A percentile compares a stretch with the other conserved stretches of the same genome.
Evolutionary conservation across 306 rosid genomes (phyloP).

Genomic region (Medicago ruthenica): DNA sequence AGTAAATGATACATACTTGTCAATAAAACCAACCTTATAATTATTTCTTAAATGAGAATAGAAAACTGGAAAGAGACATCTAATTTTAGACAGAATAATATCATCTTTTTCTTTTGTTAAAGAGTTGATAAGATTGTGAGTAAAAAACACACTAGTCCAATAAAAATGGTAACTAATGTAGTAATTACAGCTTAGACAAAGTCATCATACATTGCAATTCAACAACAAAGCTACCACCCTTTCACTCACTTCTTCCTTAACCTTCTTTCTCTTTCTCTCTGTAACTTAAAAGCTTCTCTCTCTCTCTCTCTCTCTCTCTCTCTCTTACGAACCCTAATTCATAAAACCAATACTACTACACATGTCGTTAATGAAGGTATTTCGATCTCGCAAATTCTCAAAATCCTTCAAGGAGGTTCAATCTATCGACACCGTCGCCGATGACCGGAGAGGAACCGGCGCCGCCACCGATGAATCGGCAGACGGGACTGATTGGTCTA

Average conservation of each 20-base stretch:
- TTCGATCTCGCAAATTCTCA: constrained; percentile 78
- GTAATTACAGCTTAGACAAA: constrained; percentile 30
- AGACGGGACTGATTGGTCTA: constrained; percentile 64
- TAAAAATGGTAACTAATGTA: background rate
- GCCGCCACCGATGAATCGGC: background rate
- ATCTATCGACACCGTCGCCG: background rate
- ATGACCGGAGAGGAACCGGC: background rate
- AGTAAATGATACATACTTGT: too few species aligned
- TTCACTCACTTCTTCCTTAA: constrained; percentile 13
- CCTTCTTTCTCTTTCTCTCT: background rate
- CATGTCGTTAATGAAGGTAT: constrained; percentile 72
- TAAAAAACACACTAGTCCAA: background rate
- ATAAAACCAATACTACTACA: constrained; percentile 37
- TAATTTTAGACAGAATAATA: too few species aligned
- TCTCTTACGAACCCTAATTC: constrained; percentile 33
- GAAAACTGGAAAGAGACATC: too few species aligned
- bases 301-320: constrained; percentile 21
- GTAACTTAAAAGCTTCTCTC: constrained; percentile 2
- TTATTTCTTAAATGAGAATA: too few species aligned
- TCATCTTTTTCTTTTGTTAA: too few species aligned
- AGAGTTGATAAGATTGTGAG: too few species aligned
- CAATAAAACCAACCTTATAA: too few species aligned
- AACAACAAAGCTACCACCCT: background rate
- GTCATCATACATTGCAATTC: constrained; percentile 33
- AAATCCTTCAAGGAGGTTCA: constrained; percentile 63